Conservation (phyloP, 2,329 filamentous ascomycete species). For the Ophiosphaerella herpotricha region DNA sequence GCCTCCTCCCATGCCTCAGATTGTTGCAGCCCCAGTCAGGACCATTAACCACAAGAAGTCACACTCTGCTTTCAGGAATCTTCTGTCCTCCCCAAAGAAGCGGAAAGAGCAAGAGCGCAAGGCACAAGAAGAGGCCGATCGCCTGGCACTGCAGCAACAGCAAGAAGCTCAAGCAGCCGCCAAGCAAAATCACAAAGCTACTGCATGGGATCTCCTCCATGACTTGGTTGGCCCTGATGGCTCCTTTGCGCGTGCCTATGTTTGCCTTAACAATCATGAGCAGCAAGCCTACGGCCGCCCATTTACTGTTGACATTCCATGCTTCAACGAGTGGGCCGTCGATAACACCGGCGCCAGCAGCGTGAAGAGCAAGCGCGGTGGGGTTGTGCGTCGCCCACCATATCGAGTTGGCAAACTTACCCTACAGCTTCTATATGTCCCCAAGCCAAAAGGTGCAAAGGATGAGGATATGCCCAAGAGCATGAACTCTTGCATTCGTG, state of each 20-base stretch:
- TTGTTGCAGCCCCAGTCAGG: constrained; percentile 63
- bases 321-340: constrained; percentile 98
- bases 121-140: constrained; percentile 81
- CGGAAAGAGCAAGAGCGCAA: constrained; percentile 90
- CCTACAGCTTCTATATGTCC: constrained; percentile 91
- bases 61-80: constrained; percentile 74
- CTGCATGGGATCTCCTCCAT: constrained; percentile 84
- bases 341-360: constrained; percentile 81
- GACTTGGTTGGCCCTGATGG: constrained; percentile 88
- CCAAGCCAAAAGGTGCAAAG: constrained; percentile 80
- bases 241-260: constrained; percentile 91
- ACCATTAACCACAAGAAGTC: constrained; percentile 74
- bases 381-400: constrained; percentile 80
- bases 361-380: constrained; percentile 86
- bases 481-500: constrained; percentile 94
- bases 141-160: constrained; percentile 57
- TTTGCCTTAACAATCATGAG: constrained; percentile 93
- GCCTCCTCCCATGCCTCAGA: constrained; percentile 62
- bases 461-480: constrained; percentile 99
- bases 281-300: constrained; percentile 84
- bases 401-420: constrained; percentile 96
- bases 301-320: constrained; percentile 84
- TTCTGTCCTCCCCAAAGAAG: constrained; percentile 88
- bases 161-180: constrained; percentile 49
- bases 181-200: constrained; percentile 65